Base-by-base conservation (phyloP, 1,139 yeast species). In the Blastobotrys raffinosifermentans region DNA sequence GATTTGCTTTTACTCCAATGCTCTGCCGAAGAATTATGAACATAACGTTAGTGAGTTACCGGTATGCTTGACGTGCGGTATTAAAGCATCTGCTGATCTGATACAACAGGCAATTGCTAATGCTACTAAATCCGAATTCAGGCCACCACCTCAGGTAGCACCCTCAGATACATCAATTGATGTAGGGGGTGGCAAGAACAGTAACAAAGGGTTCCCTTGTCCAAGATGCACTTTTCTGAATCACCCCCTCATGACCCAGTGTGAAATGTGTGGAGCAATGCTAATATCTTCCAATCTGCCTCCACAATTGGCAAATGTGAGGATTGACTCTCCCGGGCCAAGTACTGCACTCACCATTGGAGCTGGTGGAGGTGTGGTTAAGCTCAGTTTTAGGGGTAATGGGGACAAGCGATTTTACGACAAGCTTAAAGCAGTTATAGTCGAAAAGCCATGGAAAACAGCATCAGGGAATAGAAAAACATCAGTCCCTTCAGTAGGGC, bases 241-340 rank as follows among this genome's bases (percentile, higher is more conserved):
- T 55, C 96, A 89, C 57, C 83, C 89, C 0, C 75, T 84, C 3
- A 64, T 91, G 67, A 64, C 70, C 33, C 70, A 67, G 45, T 91
- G 98, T 58, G 98, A 91, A 58, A 72, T 91, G 56, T 91, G 97
- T 63, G 96, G 95, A 0, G 67, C 80, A 0, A 69, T 72, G 32
- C 63, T 84, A 19, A 59, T 66, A 2, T 53, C 63, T 3, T 53
- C 58, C 3, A 50, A 57, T 15, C 49, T 48, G 36, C 58, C 58
- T 11, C 51, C 57, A 6, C 46, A 48, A 20, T 40, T 57, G 31
- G 49, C 41, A n/a, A 36, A 34, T 1, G 43, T 41, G 4, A 34
- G 52, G 9, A 35, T 51, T 1, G 48, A 47, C 34, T 47, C 55
- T 2, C 54, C 54, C 1, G 55, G 49, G 3, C 50, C 56, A 10